Evolutionary conservation across 805 yeast genomes (phyloP), one percentile per base, ranked within the genome.

Genomic region (Sugiyamaella americana): DNA sequence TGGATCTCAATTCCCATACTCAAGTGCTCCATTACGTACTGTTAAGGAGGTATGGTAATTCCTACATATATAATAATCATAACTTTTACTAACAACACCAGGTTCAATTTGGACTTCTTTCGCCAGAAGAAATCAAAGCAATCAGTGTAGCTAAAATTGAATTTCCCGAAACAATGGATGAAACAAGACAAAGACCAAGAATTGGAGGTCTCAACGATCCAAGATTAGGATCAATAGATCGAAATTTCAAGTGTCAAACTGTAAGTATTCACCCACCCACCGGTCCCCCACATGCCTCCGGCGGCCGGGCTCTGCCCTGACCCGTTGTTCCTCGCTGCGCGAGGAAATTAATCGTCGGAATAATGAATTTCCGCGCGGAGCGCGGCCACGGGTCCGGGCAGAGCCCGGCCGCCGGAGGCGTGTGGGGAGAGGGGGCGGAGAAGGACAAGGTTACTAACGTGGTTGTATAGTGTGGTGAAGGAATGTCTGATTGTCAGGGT

Each of bases 101-200:
- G 84, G 80, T 89, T 64, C 98, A 93, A 74, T 94, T 93, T 74
- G 98, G 99, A 53, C 80, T 93, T 60, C 79, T 93, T 53, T 88
- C 98, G 24, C 98, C 99, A 22, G 98, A 93, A 72, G 98, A 93
- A 74, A 76, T 84, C 54, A 84, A 96, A 68, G 97, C 98, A 42
- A 89, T 93, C 56, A 87, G 96, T 52, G 98, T 94, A 50, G 98
- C 97, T 37, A 93, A 93, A 64, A 87, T 93, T 61, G 97, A 91
- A 68, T 93, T 85, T 62, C 98, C 99, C 19, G 99, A 93, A 69
- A 93, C 97, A n/a, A 93, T 93, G 96, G 98, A 93, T 67, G 97
- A 89, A 67, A 80, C 96, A 35, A 88, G 95, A 49, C 84, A 84
- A 63, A 85, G 86, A 54, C 97, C 98, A 41, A 81, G 97, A 65